These are phyloP conservation scores for Colletotrichum somersetense DNA, from an alignment of 2,329 filamentous ascomycete genomes.

Conservation along the genomic window DNA sequence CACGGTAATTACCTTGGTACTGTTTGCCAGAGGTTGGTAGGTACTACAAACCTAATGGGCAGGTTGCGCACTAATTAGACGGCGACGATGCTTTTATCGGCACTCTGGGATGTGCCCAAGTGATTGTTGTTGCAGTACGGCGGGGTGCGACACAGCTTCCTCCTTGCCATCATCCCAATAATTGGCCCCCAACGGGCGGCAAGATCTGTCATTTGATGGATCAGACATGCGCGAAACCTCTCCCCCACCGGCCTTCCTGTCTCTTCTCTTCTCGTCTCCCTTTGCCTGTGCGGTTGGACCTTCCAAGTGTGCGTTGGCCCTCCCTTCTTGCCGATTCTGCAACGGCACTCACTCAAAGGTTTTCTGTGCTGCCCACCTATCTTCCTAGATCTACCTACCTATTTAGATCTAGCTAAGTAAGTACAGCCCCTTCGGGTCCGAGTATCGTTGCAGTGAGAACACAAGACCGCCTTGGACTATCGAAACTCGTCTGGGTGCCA, in stretches of 20 bases:
- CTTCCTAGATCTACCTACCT: neutral
- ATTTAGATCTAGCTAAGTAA: neutral
- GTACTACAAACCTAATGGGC: too few species aligned
- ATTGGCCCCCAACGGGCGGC: slow-evolving; percentile 15
- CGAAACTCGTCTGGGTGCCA: slow-evolving; percentile 2
- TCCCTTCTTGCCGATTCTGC: neutral
- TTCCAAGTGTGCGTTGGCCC: neutral
- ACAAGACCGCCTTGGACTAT: slow-evolving; percentile 23
- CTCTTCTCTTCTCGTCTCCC: neutral
- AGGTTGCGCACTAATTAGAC: too few species aligned
- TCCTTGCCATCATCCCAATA: slow-evolving; percentile 25
- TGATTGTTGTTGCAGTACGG: neutral
- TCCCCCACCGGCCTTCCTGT: neutral
- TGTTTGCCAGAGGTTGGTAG: too few species aligned
- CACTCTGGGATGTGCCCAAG: neutral
- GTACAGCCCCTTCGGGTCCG: slow-evolving; percentile 13
- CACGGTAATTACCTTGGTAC: too few species aligned
- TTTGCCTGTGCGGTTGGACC: too few species aligned
- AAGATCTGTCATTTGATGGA: slow-evolving; percentile 1
- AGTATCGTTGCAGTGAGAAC: slow-evolving; percentile 5
- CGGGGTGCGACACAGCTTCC: neutral
- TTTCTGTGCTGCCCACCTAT: too few species aligned
- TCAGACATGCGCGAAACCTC: neutral
- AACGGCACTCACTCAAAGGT: neutral
- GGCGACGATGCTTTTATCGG: too few species aligned